Evolutionary conservation across 2,329 filamentous ascomycete genomes (phyloP).

Genomic region (Xylariaceae sp.): DNA sequence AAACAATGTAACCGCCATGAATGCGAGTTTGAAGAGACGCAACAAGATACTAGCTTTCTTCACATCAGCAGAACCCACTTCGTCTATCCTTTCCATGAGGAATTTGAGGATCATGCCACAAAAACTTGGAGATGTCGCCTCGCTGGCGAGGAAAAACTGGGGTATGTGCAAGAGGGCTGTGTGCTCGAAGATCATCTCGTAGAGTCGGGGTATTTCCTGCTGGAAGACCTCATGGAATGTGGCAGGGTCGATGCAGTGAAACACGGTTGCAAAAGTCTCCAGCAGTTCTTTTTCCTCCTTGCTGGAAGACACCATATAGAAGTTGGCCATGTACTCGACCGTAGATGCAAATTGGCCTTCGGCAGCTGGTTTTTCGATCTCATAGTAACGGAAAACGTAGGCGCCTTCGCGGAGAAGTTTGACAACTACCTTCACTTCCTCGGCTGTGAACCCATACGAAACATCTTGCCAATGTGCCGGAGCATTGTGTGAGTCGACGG

Average conservation of each 20-base stretch:
- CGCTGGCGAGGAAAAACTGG: slow-evolving; percentile 97
- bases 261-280: slow-evolving; percentile 96
- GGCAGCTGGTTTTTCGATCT: slow-evolving; percentile 71
- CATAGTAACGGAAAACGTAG: slow-evolving; percentile 95
- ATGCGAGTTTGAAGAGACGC: slow-evolving; percentile 93
- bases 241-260: slow-evolving; percentile 96
- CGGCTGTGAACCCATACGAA: slow-evolving; percentile 92
- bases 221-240: slow-evolving; percentile 99
- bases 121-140: slow-evolving; percentile 95
- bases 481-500: slow-evolving; percentile 72
- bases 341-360: slow-evolving; percentile 75
- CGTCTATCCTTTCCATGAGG: slow-evolving; percentile 91
- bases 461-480: slow-evolving; percentile 93
- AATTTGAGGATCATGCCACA: slow-evolving; percentile 98
- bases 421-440: slow-evolving; percentile 93
- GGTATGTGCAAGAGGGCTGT: slow-evolving; percentile 90
- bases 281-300: slow-evolving; percentile 97
- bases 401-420: slow-evolving; percentile 97
- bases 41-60: slow-evolving; percentile 90
- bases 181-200: slow-evolving; percentile 97
- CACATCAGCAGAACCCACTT: slow-evolving; percentile 88
- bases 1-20: slow-evolving; percentile 98
- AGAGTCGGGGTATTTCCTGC: slow-evolving; percentile 92
- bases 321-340: slow-evolving; percentile 88
- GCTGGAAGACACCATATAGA: slow-evolving; percentile 88